Evolutionary conservation across 2,329 filamentous ascomycete genomes (phyloP), one percentile per base, ranked within the genome.

Genomic region (Xylariales sp.): DNA sequence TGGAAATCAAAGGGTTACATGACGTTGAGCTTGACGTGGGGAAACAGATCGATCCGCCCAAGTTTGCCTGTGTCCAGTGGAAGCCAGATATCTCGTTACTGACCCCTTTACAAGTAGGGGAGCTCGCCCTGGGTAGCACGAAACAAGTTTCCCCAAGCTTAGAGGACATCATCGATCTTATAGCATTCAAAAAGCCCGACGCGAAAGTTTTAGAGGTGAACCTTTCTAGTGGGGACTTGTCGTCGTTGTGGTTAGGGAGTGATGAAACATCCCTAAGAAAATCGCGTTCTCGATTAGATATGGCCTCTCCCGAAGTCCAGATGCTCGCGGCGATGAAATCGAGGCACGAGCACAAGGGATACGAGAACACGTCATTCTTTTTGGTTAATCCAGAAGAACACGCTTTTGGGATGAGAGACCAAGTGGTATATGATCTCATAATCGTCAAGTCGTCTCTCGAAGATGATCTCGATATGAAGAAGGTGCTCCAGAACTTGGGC

Each of bases 151-250:
- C 52, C 10, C 45, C 1, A 4, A 59, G 14, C 6, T 45, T 70
- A 0, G 56, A 72, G n/a, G 55, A 16, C 34, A 39, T 80, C 1
- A 60, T 83, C 5, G 76, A 82, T 55, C 64, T 81, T 0, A 61
- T 80, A 0, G 78, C 75, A 0, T 78, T 82, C 65, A 79, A 78
- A 63, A 80, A 73, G 28, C 80, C 80, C 1, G 46, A 54, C 1
- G 71, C 79, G 1, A 75, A 65, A 1, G 74, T 82, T 10, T 50
- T 81, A 0, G 80, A 82, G 60, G 45, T 81, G 3, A 75, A 75
- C 28, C 57, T 79, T 7, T 68, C 71, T 45, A 8, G 59, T 2
- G 50, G 5, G 0, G 75, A 78, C 32, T 41, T 58, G 1, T 73
- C 74, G 4, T 72, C 69, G 41, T 30, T 78, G 2, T 79, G 78